Base-by-base conservation (phyloP, 495 filamentous ascomycete species). In the Penicillium samsonianum region DNA sequence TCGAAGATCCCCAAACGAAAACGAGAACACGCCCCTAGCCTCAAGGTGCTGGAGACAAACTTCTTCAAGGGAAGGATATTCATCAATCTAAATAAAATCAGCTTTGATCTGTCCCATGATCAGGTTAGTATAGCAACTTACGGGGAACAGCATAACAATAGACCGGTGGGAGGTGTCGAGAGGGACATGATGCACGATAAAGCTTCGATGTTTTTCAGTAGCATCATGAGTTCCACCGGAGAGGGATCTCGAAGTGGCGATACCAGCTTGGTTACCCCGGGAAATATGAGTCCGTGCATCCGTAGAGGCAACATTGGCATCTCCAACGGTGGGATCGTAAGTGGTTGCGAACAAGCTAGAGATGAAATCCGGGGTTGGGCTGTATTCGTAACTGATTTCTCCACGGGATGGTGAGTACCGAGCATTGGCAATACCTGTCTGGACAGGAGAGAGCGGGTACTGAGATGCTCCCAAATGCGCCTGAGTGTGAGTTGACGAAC, bases 401-500 rank as follows among this genome's bases (percentile, higher is more conserved):
- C 20, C 50, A 25, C 20, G n/a, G n/a, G 50, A 52, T 3, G 50
- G 50, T 4, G 50, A 42, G 37, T 42, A 31, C 9, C 38, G 50
- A 31, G 26, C n/a, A 2, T 41, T 48, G 26, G 26, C 8, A 28
- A 28, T 47, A 11, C 6, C 23, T 20, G n/a, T 14, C n/a, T 48
- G 45, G 2, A 19, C 19, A 12, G 45, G 45, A 31, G 45, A 31
- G n/a, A 47, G 14, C 22, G 22, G 22, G 20, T 26, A 46, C 14
- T 17, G 14, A 1, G 45, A 19, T 20, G 28, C 26, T 14, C 16
- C 19, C n/a, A 14, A n/a, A 48, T 14, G 26, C 5, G 7, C 4
- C 9, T n/a, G n/a, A 2, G 1, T 17, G 17, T 14, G 26, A 31
- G 26, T 20, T 5, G 28, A 26, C 0, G 45, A 30, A 30, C 12